Conservation (phyloP, 768 basidiomycete species). For the Russula lepida region DNA sequence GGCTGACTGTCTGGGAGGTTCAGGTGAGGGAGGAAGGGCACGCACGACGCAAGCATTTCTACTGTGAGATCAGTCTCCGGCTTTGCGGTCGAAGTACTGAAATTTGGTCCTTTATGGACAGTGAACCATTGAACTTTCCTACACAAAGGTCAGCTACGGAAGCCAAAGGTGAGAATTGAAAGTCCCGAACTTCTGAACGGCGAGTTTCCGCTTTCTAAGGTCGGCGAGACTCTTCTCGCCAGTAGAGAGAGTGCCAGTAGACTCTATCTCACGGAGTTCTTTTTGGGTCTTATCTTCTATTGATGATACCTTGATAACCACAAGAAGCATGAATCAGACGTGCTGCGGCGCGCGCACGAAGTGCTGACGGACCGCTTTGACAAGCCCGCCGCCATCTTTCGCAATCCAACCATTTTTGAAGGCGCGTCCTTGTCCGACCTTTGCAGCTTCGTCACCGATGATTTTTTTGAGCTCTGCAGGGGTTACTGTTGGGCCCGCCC, state of each 20-base stretch:
- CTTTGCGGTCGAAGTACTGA: slow-evolving; percentile 86
- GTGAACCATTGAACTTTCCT: slow-evolving; percentile 97
- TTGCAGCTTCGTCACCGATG: slow-evolving; percentile 83
- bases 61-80: slow-evolving; percentile 94
- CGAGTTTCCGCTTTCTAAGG: slow-evolving; percentile 84
- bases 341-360: slow-evolving; percentile 9
- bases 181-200: slow-evolving; percentile 59
- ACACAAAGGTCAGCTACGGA: slow-evolving; percentile 3
- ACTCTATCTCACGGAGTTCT: slow-evolving; percentile 65
- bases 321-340: slow-evolving; percentile 2
- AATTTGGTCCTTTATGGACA: slow-evolving; percentile 74
- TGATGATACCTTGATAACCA: slow-evolving; percentile 40
- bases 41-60: slow-evolving; percentile 90
- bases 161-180: neutral
- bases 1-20: neutral
- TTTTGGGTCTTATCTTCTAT: slow-evolving; percentile 70
- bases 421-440: slow-evolving; percentile 89
- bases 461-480: slow-evolving; percentile 58
- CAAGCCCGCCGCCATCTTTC: slow-evolving; percentile 82
- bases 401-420: slow-evolving; percentile 97
- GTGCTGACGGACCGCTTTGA: slow-evolving; percentile 63
- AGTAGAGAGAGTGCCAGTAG: slow-evolving; percentile 58
- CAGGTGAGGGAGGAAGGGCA: slow-evolving; percentile 9
- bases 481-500: slow-evolving; percentile 57
- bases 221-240: slow-evolving; percentile 84